Evolutionary conservation across 495 filamentous ascomycete genomes (phyloP).

Genomic region (Cercophora samala): DNA sequence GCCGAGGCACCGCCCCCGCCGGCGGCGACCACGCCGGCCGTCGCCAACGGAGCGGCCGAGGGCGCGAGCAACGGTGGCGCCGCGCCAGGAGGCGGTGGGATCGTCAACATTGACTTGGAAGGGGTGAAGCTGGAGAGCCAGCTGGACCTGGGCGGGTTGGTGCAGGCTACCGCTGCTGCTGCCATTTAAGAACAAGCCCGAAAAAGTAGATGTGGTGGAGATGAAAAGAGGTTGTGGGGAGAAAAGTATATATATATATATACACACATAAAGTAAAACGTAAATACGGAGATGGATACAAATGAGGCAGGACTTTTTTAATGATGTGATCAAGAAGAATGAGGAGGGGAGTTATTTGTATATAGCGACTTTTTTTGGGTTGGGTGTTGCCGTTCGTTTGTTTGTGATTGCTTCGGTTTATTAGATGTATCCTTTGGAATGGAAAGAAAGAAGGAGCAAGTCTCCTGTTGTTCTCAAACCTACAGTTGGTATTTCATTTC

Average conservation of each 20-base stretch:
- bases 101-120: slow-evolving; percentile 33
- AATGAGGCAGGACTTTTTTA: neutral
- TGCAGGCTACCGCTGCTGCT: slow-evolving; percentile 11
- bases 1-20: slow-evolving; percentile 6
- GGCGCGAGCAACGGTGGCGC: slow-evolving; percentile 4
- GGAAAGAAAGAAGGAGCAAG: neutral
- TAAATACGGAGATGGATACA: neutral
- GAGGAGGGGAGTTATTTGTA: slow-evolving; percentile 1
- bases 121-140: slow-evolving; percentile 34
- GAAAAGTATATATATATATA: slow-evolving; percentile 1
- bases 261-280: neutral
- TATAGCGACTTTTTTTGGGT: neutral
- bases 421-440: neutral
- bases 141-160: slow-evolving; percentile 35
- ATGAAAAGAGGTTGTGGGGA: neutral
- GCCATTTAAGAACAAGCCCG: neutral
- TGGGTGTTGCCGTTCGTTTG: neutral
- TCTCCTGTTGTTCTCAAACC: neutral
- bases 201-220: neutral
- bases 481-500: no score
- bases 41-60: slow-evolving; percentile 24
- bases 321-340: neutral
- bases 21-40: slow-evolving; percentile 18
- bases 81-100: slow-evolving; percentile 17
- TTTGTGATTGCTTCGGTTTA: neutral